Base-by-base conservation (phyloP, 1,284 basidiomycete genomes). In the Singerocomus inundabilis region DNA sequence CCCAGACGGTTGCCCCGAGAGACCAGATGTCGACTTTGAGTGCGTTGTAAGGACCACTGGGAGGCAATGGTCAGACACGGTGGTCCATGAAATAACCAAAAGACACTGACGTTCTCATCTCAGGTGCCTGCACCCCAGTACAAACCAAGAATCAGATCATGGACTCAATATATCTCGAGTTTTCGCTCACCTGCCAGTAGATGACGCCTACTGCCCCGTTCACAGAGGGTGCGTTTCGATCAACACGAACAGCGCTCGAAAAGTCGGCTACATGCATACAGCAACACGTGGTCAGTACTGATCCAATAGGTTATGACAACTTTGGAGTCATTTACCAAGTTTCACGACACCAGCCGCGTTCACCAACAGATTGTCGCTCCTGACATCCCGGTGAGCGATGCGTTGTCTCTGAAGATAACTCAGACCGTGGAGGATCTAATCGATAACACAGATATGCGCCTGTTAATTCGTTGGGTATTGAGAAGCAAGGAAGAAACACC, bases 21-120 rank as follows among this genome's bases (percentile, higher is more conserved):
- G 88, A 89, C 86, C 88, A 91, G 2, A 86, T 75, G 54, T 91
- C 88, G 42, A 88, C 81, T 64, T 85, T 85, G 42, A 88, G 75
- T 2, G 82, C 79, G 57, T 91, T 76, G 58, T 91, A 91, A 0
- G 80, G 70, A 10, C 84, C 82, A 46, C 83, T 85, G 51, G 7
- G 45, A 43, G 18, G 37, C 0, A 30, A 39, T 33, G 32, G 28
- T 48, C 34, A 53, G 36, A 36, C 46, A 15, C 24, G 41, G 37
- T 11, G 44, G 11, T 32, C 21, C 21, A 30, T n/a, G 13, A 33
- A 11, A 33, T 6, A 26, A 24, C 21, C 10, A 32, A 10, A 31
- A 21, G 6, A 2, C 16, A 68, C 80, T 60, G 61, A 86, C 85
- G 61, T 72, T 68, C 84, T 76, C 52, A 87, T 73, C 69, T 88